Conservation (phyloP, 139 green algal genomes). For the Deuterostichococcus epilithicus region DNA sequence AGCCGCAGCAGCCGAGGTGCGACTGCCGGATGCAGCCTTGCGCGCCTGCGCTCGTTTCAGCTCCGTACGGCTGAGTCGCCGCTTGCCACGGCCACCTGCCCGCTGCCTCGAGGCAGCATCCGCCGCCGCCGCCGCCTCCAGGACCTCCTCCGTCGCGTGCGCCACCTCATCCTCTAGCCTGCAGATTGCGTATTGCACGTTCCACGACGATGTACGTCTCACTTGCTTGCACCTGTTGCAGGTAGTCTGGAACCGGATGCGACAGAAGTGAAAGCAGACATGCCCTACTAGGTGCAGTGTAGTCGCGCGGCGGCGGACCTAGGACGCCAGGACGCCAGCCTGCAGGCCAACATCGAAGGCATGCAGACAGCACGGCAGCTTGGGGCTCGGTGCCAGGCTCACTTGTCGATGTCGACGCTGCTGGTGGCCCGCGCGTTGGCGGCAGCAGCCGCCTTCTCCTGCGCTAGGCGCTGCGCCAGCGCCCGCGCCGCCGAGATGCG, state of each 20-base stretch:
- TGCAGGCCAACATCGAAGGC: neutral
- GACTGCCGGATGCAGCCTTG: too few relatives aligned
- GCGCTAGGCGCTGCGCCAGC: slow-evolving; percentile 70
- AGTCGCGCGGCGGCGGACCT: neutral
- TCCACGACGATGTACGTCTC: too few relatives aligned
- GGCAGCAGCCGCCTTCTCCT: slow-evolving; percentile 73
- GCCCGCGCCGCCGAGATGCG: slow-evolving; percentile 48
- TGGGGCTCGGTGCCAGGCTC: slow-evolving; percentile 11
- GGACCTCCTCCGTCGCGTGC: neutral
- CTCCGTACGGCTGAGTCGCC: too few relatives aligned
- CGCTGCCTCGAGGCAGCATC: neutral
- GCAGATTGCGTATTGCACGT: too few relatives aligned
- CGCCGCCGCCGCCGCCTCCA: neutral
- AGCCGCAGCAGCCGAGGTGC: neutral
- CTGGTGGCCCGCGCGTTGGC: slow-evolving; percentile 29
- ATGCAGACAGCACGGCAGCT: neutral
- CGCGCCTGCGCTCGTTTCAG: too few relatives aligned
- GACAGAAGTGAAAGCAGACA: too few relatives aligned
- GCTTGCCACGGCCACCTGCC: neutral
- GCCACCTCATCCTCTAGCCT: neutral
- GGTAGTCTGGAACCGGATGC: too few relatives aligned
- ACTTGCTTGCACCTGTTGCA: too few relatives aligned
- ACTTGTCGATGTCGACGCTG: slow-evolving; percentile 25
- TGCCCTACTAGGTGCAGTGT: neutral
- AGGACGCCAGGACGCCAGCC: neutral